These are phyloP conservation scores for Scheffersomyces parashehatae DNA, from an alignment of 1,139 yeast species.

Conservation along the genomic window DNA sequence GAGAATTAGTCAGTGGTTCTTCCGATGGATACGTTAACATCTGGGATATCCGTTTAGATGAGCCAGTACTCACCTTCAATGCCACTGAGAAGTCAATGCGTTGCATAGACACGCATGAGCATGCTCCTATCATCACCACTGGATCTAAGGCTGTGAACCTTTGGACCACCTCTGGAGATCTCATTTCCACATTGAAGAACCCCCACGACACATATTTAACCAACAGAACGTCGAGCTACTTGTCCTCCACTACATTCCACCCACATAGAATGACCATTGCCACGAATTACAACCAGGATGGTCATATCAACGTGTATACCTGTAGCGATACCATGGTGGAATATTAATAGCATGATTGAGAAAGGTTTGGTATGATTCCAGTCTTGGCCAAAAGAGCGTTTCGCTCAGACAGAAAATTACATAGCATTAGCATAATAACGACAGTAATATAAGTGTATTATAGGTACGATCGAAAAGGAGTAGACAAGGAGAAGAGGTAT, in stretches of 20 bases:
- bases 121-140: conserved; percentile 89
- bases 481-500: too few species aligned
- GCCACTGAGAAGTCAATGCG: conserved; percentile 66
- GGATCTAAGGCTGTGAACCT: conserved; percentile 81
- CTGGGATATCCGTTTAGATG: conserved; percentile 84
- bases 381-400: too few species aligned
- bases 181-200: conserved; percentile 62
- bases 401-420: too few species aligned
- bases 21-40: conserved; percentile 79
- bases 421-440: too few species aligned
- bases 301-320: conserved; percentile 64
- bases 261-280: conserved; percentile 97
- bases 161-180: conserved; percentile 85
- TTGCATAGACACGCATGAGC: conserved; percentile 85
- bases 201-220: conserved; percentile 48
- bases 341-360: conserved; percentile 18
- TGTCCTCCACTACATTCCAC: conserved; percentile 74
- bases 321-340: conserved; percentile 44
- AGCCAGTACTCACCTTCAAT: conserved; percentile 67
- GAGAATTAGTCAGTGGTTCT: conserved; percentile 86
- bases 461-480: too few species aligned
- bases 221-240: conserved; percentile 50
- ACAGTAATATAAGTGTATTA: too few species aligned
- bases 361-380: background rate
- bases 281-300: conserved; percentile 78